Evolutionary conservation across 192 early-diverging fungal genomes (phyloP), one percentile per base, ranked within the genome.

Genomic region (Backusella luteola): DNA sequence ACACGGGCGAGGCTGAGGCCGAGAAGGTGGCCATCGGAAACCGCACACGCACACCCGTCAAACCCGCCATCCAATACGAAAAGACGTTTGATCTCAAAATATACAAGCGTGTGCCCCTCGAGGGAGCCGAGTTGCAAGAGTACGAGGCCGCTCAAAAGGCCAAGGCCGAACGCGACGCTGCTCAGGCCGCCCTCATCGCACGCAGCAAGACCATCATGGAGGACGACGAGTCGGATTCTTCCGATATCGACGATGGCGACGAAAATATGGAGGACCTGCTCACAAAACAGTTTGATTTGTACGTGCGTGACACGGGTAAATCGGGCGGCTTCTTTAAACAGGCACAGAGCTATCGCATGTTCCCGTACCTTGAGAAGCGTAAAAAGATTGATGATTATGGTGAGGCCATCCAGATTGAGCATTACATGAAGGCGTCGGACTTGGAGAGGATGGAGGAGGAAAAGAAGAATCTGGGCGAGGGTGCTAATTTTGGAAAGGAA

Each of bases 331-430:
- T 93, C 73, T 93, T 94, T 77, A 90, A 93, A 67, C 92, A 95
- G 76, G 86, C 87, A 21, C 94, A 92, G 80, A 95, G 90, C 83
- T 91, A 88, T 82, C 91, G 88, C 70, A 92, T 90, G 97, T 99
- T 96, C 78, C 98, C 98, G 0, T 93, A 91, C 69, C 82, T 86
- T 11, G 97, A 98, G 71, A 86, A 88, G 59, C 87, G 91, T 71
- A 93, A 93, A 66, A 91, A 90, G 79, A 90, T 93, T 77, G 98
- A 99, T 77, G 97, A 98, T 76, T 99, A 98, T 78, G 80, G 80
- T 46, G 80, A 81, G 53, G 80, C 80, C 1, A 81, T 81, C 35
- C 68, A 78, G 21, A 41, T 75, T 2, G 80, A 81, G 34, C 80
- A 81, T 34, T 81, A 81, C 29, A 77, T 78, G 69, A 72, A 75